Percentiles rank a stretch among this genome's conserved stretches.
Evolutionary conservation across 2,329 filamentous ascomycete species (phyloP).

Genomic region (Tolypocladium album): DNA sequence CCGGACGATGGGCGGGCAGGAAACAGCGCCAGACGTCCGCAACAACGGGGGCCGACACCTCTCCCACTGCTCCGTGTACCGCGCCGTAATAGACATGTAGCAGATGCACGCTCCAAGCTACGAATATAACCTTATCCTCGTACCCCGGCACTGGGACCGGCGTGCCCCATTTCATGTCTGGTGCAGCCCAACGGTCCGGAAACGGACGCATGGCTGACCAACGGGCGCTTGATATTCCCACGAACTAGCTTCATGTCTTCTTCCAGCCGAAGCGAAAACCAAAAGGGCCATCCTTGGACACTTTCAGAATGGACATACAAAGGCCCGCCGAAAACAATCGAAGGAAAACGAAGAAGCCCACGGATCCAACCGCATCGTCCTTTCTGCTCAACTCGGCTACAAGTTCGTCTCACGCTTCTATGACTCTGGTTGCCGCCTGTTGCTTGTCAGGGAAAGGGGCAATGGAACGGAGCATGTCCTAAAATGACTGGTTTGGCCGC

Average conservation of each 20-base stretch:
- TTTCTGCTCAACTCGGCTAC: no score
- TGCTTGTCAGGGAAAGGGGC: neutral
- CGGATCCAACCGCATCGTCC: no score
- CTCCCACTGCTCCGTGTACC: constrained; percentile 81
- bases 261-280: neutral
- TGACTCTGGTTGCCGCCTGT: neutral
- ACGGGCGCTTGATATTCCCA: neutral
- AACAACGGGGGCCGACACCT: constrained; percentile 92
- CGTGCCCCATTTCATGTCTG: constrained; percentile 86
- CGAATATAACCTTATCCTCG: constrained; percentile 67
- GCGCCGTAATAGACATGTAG: constrained; percentile 89
- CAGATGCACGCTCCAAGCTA: constrained; percentile 91
- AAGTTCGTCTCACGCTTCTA: neutral
- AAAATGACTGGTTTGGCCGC: neutral
- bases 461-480: neutral
- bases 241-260: neutral
- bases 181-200: no score
- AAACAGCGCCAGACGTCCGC: constrained; percentile 89
- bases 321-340: no score
- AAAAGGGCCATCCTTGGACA: neutral
- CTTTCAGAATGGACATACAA: no score
- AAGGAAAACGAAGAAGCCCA: no score
- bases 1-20: constrained; percentile 73
- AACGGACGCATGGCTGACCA: neutral
- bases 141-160: constrained; percentile 41